These are phyloP conservation scores for Symbiodinium natans DNA, from an alignment of 73 alveolate genomes.

Conservation along the genomic window DNA sequence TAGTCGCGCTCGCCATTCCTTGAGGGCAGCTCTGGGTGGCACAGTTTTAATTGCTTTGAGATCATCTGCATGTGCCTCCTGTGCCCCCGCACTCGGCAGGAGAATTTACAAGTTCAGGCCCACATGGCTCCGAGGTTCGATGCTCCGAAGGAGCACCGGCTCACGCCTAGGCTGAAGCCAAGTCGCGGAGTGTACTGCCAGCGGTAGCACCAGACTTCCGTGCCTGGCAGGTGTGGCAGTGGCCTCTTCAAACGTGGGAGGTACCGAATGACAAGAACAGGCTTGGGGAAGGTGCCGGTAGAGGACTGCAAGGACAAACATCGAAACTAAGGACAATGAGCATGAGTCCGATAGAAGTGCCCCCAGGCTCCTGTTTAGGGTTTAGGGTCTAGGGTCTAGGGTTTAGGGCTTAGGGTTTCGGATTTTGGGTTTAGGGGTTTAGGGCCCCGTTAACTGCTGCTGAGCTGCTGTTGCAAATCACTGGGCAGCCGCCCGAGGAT, in stretches of 20 bases:
- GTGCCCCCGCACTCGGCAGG: not conserved
- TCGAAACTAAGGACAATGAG: too few relatives aligned
- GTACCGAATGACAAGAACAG: not conserved
- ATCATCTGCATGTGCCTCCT: not conserved
- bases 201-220: not conserved
- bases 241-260: not conserved
- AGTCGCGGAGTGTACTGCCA: not conserved
- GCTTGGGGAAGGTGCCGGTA: not conserved
- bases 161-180: not conserved
- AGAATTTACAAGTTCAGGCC: too few relatives aligned
- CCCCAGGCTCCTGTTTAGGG: too few relatives aligned
- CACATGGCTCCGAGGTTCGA: too few relatives aligned
- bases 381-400: too few relatives aligned
- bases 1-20: not conserved
- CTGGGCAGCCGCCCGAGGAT: not conserved
- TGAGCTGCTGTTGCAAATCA: not conserved
- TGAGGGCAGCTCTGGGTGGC: not conserved
- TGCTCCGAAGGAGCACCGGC: too few relatives aligned
- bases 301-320: too few relatives aligned
- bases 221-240: not conserved
- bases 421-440: too few relatives aligned
- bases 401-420: too few relatives aligned
- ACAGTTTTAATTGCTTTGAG: not conserved
- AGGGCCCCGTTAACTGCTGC: not conserved
- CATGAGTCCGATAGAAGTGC: too few relatives aligned